These are phyloP conservation scores for Tetraselmis chui DNA, from an alignment of 139 green algal species.

Conservation along the genomic window DNA sequence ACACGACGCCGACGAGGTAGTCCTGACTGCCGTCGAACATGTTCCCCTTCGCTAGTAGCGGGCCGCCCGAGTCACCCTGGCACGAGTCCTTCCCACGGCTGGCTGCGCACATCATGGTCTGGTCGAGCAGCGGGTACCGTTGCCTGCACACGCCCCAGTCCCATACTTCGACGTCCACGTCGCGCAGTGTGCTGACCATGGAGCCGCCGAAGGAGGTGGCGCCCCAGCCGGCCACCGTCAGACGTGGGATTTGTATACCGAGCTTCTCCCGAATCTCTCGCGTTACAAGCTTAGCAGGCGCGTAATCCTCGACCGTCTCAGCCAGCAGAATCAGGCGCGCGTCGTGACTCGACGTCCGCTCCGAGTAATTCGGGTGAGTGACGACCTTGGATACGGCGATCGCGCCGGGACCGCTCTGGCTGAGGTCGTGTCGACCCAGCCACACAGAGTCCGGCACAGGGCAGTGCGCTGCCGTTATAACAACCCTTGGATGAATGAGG, in stretches of 20 bases:
- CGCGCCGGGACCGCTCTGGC: not conserved
- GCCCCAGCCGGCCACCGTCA: not conserved
- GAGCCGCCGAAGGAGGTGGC: not conserved
- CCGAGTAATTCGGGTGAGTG: not conserved
- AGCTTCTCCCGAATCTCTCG: not conserved
- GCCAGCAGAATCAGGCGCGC: not conserved
- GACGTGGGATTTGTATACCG: not conserved
- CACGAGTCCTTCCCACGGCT: slow-evolving; percentile 14
- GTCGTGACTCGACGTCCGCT: not conserved
- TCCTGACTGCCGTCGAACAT: slow-evolving; percentile 5
- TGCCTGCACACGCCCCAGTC: not conserved
- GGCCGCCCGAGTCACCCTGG: slow-evolving; percentile 29
- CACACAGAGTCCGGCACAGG: not conserved
- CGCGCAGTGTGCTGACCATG: not conserved
- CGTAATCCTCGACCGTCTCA: not conserved
- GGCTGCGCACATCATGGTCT: not conserved
- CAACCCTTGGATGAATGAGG: not conserved
- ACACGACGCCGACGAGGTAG: slow-evolving; percentile 24
- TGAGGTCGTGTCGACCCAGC: not conserved
- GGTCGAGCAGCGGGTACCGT: not conserved
- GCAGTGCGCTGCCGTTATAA: not conserved
- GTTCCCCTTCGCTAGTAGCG: slow-evolving; percentile 8
- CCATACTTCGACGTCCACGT: not conserved
- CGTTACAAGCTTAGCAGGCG: not conserved
- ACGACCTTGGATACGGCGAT: not conserved